Evolutionary conservation across 1,284 basidiomycete species (phyloP).

Genomic region (Papiliotrema nemorosa): DNA sequence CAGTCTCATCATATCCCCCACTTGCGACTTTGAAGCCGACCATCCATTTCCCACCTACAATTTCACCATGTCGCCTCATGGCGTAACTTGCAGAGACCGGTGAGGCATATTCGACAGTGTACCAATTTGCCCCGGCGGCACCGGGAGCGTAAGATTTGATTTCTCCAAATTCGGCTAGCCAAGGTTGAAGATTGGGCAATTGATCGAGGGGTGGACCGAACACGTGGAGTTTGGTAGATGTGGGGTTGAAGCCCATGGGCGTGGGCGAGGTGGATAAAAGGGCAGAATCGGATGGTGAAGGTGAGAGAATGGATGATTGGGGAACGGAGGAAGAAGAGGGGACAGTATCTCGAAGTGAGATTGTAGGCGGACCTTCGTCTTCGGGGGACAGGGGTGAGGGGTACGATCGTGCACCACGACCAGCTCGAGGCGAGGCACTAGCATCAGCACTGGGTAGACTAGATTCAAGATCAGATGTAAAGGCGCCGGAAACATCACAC

Average conservation of each 20-base stretch:
- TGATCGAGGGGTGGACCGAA: slow-evolving; percentile 40
- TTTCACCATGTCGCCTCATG: slow-evolving; percentile 41
- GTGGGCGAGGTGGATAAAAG: not conserved
- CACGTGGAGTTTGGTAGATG: slow-evolving; percentile 35
- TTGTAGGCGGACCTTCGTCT: slow-evolving; percentile 23
- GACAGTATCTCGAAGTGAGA: slow-evolving; percentile 17
- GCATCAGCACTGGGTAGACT: not conserved
- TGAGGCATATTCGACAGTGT: slow-evolving; percentile 28
- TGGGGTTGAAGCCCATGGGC: slow-evolving; percentile 24
- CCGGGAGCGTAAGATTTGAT: slow-evolving; percentile 34
- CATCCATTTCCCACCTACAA: slow-evolving; percentile 39
- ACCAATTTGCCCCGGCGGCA: slow-evolving; percentile 43
- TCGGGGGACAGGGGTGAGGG: slow-evolving; percentile 9
- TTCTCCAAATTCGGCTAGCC: slow-evolving; percentile 32
- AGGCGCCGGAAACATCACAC: no score
- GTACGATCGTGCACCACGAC: not conserved
- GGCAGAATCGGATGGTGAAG: not conserved
- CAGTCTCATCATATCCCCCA: not conserved
- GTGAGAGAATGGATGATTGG: slow-evolving; percentile 2
- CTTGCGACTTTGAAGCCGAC: slow-evolving; percentile 39
- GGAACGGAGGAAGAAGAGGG: not conserved
- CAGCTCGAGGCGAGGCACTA: not conserved
- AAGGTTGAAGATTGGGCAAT: slow-evolving; percentile 28
- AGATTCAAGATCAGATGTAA: no score
- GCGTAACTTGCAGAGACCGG: slow-evolving; percentile 33